Evolutionary conservation across 1,139 yeast species (phyloP).

Genomic region (Zygosaccharomyces pseudobailii): DNA sequence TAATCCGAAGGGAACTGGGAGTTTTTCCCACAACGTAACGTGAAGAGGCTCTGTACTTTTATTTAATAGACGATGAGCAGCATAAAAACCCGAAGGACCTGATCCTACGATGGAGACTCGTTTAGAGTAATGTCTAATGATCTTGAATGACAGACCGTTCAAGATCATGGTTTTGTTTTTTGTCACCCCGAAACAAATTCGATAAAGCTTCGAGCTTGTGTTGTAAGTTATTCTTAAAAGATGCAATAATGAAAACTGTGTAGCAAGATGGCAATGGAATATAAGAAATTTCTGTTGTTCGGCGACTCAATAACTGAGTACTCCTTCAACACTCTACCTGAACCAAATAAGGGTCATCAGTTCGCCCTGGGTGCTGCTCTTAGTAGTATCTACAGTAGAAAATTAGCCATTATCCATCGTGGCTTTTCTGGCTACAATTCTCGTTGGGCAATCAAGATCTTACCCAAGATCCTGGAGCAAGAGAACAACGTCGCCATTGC

Average conservation of each 20-base stretch:
- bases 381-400: constrained; percentile 45
- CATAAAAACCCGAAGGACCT: constrained; percentile 96
- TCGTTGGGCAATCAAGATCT: constrained; percentile 44
- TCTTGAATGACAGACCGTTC: background rate
- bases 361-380: constrained; percentile 53
- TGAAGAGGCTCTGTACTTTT: constrained; percentile 45
- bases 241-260: background rate
- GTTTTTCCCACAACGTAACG: constrained; percentile 67
- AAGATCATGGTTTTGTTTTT: background rate
- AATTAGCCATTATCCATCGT: constrained; percentile 52
- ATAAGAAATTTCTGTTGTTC: constrained; percentile 51
- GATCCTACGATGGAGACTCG: constrained; percentile 70
- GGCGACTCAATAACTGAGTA: constrained; percentile 70
- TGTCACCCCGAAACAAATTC: too few species aligned
- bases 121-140: constrained; percentile 13
- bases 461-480: constrained; percentile 44
- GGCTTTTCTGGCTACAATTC: constrained; percentile 64
- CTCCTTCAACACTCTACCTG: constrained; percentile 35
- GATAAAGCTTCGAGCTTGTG: background rate
- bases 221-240: background rate
- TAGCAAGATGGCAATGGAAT: constrained; percentile 21
- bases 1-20: constrained; percentile 89
- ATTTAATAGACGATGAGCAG: constrained; percentile 69
- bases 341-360: constrained; percentile 7
- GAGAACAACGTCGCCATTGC: constrained; percentile 43